Base-by-base conservation (phyloP, 495 filamentous ascomycete genomes). In the Penicillium chermesinum region DNA sequence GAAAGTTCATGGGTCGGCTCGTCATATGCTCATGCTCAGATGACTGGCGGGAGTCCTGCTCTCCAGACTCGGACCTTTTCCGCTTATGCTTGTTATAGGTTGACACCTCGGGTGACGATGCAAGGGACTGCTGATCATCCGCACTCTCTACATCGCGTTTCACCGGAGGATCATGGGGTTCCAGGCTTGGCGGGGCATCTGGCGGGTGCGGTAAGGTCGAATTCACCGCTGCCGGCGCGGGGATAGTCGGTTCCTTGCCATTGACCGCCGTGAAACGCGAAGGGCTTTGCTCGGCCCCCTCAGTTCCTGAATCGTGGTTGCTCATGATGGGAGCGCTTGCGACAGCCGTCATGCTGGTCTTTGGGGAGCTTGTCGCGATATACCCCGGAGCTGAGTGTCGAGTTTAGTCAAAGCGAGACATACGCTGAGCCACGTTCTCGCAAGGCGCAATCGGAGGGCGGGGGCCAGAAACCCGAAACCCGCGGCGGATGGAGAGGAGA, bases 191-290 rank as follows among this genome's bases (percentile, higher is more conserved):
- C 2, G 32, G 10, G 2, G 12, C 35, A 25, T 58, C 57, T 21
- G 41, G 38, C 15, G 48, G 47, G 6, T 37, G 46, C 6, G 33
- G 22, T 27, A 16, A 37, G 30, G 44, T 34, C 22, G 18, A 8
- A 17, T 48, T 44, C 14, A 42, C 59, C 36, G n/a, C 37, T 2
- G 34, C 33, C 13, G 25, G 25, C 25, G 41, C n/a, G 18, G 49
- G 17, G 15, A 22, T 37, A n/a, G 49, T 39, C 9, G 41, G 22
- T 25, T 72, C 70, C 48, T 58, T 71, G 39, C 73, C 76, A 61
- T 79, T 79, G 21, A 79, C 75, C 36, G 76, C 75, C 3, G 76
- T 79, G 48, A 79, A 79, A 16, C 70, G 67, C 13, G 74, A 74
- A 21, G 75, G 73, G 38, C 71, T 76, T 35, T 70, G 69, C 16